phyloP scores from a whole-genome alignment of 2,329 filamentous ascomycete species.

The Tolypocladium ophioglossoides region DNA sequence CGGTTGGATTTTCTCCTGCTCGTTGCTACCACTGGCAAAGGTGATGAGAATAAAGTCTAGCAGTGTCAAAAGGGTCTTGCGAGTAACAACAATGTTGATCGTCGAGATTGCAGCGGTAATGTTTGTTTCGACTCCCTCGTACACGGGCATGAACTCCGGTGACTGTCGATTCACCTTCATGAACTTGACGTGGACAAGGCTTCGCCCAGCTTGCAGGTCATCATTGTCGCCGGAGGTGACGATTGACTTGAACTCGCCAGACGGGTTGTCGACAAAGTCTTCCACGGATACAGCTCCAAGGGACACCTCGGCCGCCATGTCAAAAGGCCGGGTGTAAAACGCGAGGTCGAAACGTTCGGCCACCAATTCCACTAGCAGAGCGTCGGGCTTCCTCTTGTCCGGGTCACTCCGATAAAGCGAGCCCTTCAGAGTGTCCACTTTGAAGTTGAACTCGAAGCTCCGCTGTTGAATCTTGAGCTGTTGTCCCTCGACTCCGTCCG shows the following conservation, averaged over 20 bases:
- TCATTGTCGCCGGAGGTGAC: slow-evolving; percentile 71
- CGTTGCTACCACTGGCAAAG: slow-evolving; percentile 57
- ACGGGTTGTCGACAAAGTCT: slow-evolving; percentile 84
- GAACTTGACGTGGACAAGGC: slow-evolving; percentile 83
- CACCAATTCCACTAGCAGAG: slow-evolving; percentile 79
- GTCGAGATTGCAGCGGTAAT: slow-evolving; percentile 86
- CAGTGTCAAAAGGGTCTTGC: slow-evolving; percentile 83
- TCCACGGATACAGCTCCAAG: slow-evolving; percentile 81
- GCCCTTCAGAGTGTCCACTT: slow-evolving; percentile 85
- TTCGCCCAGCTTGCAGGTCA: slow-evolving; percentile 66
- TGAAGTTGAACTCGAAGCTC: slow-evolving; percentile 94
- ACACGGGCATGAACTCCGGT: slow-evolving; percentile 84
- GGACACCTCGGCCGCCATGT: slow-evolving; percentile 87
- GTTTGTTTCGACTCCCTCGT: slow-evolving; percentile 89
- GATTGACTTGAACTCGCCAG: slow-evolving; percentile 91
- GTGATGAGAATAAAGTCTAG: slow-evolving; percentile 91
- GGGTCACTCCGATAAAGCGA: slow-evolving; percentile 83
- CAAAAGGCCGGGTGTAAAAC: slow-evolving; percentile 79
- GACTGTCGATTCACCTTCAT: slow-evolving; percentile 81
- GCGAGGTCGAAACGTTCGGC: slow-evolving; percentile 82
- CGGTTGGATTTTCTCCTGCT: slow-evolving; percentile 24
- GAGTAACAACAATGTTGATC: slow-evolving; percentile 89
- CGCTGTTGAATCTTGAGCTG: slow-evolving; percentile 71
- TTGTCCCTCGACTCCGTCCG: slow-evolving; percentile 42
- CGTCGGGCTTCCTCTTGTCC: slow-evolving; percentile 63